These are phyloP conservation scores for Rutstroemia sp. DNA, from an alignment of 2,329 filamentous ascomycete species.

Conservation along the genomic window DNA sequence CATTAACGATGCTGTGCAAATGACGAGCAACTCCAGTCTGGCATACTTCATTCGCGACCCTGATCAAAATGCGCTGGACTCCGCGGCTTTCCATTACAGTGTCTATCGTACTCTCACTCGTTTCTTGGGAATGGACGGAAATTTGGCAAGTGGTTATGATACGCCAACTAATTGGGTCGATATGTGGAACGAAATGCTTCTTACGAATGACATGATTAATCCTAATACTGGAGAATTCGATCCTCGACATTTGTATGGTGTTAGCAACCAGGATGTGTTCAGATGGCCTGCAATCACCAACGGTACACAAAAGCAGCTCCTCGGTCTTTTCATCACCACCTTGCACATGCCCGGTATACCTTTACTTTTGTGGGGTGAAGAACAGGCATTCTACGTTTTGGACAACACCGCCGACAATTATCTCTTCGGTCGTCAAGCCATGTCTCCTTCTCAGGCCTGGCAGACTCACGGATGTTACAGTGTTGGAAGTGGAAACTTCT, in stretches of 20 bases:
- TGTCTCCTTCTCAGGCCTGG: conserved; percentile 55
- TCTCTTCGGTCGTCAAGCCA: conserved; percentile 56
- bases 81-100: conserved; percentile 56
- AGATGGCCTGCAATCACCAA: conserved; percentile 53
- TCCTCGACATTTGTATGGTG: conserved; percentile 57
- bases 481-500: conserved; percentile 48
- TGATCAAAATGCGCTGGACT: conserved; percentile 48
- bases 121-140: conserved; percentile 51
- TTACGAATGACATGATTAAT: conserved; percentile 53
- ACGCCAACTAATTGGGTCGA: conserved; percentile 44
- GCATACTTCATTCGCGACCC: conserved; percentile 44
- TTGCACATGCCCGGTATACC: conserved; percentile 55
- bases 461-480: conserved; percentile 57
- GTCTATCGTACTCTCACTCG: conserved; percentile 55
- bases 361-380: conserved; percentile 55
- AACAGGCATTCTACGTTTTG: conserved; percentile 56
- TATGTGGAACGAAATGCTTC: conserved; percentile 47
- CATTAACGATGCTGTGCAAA: conserved; percentile 39
- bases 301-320: conserved; percentile 48
- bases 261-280: conserved; percentile 60
- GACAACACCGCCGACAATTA: conserved; percentile 60
- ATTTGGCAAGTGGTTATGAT: conserved; percentile 46
- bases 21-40: conserved; percentile 37
- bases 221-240: conserved; percentile 54
- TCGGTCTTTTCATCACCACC: conserved; percentile 52